Conservation (phyloP, 1,284 basidiomycete species). For the Ceratobasidium theobromae region DNA sequence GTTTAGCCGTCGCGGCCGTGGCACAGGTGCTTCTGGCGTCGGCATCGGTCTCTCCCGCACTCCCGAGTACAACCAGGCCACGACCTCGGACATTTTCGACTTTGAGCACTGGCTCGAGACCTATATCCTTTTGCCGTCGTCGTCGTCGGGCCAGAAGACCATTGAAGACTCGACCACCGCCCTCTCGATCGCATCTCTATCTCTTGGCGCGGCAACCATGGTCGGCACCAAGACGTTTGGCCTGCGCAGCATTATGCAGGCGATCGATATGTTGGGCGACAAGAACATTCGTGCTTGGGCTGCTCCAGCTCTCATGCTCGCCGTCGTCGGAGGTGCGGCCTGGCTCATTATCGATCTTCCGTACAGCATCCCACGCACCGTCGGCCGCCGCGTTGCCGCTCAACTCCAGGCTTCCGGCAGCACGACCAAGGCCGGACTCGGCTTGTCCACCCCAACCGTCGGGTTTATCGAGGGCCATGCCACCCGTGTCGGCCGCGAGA, state of each 20-base stretch:
- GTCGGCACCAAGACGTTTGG: slow-evolving; percentile 80
- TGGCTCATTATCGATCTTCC: slow-evolving; percentile 92
- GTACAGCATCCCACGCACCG: slow-evolving; percentile 85
- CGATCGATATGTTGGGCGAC: slow-evolving; percentile 78
- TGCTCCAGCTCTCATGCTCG: slow-evolving; percentile 78
- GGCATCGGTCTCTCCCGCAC: slow-evolving; percentile 69
- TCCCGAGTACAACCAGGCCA: slow-evolving; percentile 68
- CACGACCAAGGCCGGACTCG: slow-evolving; percentile 44
- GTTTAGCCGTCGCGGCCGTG: slow-evolving; percentile 63
- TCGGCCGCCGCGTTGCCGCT: slow-evolving; percentile 75
- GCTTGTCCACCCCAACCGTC: slow-evolving; percentile 34
- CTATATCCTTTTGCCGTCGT: slow-evolving; percentile 57
- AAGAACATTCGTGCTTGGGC: slow-evolving; percentile 85
- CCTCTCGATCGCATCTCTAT: slow-evolving; percentile 73
- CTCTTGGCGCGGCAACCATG: slow-evolving; percentile 86
- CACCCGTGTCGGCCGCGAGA: slow-evolving; percentile 77
- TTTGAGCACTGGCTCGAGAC: slow-evolving; percentile 75
- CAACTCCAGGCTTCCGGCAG: slow-evolving; percentile 51
- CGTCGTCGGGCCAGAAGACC: slow-evolving; percentile 39
- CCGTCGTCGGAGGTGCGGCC: slow-evolving; percentile 71
- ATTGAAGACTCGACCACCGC: slow-evolving; percentile 58
- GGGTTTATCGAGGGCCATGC: slow-evolving; percentile 72
- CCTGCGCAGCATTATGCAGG: slow-evolving; percentile 74
- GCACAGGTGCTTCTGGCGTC: slow-evolving; percentile 69
- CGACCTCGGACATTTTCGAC: slow-evolving; percentile 85